These are phyloP conservation scores for Pseudocercospora cruenta DNA, from an alignment of 2,329 filamentous ascomycete genomes.

Conservation along the genomic window DNA sequence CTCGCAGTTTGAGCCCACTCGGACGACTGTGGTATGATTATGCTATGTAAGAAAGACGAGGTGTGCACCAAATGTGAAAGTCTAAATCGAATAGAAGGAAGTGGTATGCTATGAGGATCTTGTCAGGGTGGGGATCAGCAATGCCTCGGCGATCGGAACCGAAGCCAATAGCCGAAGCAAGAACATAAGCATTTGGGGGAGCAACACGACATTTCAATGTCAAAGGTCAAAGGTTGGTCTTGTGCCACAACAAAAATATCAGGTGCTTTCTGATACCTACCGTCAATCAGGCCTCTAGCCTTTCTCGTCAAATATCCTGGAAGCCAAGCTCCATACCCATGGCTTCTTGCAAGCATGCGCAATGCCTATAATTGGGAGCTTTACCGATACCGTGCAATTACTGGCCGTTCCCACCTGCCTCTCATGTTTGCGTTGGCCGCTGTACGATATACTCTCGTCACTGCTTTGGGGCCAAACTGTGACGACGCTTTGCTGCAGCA, in stretches of 20 bases:
- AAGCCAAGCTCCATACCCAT: neutral
- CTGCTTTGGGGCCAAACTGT: slow-evolving; percentile 4
- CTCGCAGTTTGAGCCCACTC: neutral
- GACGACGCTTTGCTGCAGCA: slow-evolving; percentile 24
- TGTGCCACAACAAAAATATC: neutral
- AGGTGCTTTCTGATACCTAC: neutral
- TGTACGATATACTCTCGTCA: neutral
- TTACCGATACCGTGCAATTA: neutral
- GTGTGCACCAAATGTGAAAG: neutral
- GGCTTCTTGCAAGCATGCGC: neutral
- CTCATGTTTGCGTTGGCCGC: neutral
- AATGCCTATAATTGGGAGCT: neutral
- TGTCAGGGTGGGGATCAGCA: neutral
- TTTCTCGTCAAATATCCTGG: neutral
- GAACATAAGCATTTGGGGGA: neutral
- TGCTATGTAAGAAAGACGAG: neutral
- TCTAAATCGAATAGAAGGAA: neutral
- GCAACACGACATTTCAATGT: neutral
- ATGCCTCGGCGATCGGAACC: neutral
- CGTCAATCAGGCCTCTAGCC: neutral
- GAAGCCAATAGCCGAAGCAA: neutral
- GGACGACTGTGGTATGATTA: neutral
- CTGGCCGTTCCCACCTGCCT: neutral
- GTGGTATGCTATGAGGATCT: neutral
- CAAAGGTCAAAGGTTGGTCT: neutral